Evolutionary conservation across 1,284 basidiomycete species (phyloP).

Genomic region (Moniliophthora roreri): DNA sequence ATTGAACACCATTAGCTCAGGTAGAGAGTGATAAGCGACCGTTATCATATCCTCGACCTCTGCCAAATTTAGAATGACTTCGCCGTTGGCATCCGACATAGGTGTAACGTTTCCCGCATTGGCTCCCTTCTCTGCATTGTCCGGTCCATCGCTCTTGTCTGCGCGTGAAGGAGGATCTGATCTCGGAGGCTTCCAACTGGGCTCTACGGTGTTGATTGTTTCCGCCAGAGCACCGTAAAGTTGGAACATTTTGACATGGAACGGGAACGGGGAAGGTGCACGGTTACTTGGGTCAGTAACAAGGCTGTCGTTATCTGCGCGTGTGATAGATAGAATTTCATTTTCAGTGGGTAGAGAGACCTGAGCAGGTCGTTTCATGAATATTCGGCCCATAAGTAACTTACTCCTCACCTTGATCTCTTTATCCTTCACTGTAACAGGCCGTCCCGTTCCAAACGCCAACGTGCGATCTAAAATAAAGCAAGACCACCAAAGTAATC

Average conservation of each 20-base stretch:
- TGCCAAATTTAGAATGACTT: background rate
- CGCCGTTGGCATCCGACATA: background rate
- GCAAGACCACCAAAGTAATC: constrained; percentile 16
- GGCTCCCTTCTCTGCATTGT: background rate
- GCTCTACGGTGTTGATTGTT: constrained; percentile 10
- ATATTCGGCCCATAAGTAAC: background rate
- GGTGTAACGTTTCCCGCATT: background rate
- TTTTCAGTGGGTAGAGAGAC: constrained; percentile 10
- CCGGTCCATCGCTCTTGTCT: background rate
- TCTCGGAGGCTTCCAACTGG: constrained; percentile 8
- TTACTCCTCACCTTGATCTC: constrained; percentile 9
- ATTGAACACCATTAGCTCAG: constrained; percentile 12
- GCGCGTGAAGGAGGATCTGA: constrained; percentile 7
- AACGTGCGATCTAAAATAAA: constrained; percentile 13
- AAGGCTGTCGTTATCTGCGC: background rate
- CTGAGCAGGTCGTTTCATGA: background rate
- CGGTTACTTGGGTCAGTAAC: background rate
- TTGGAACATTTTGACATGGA: constrained; percentile 15
- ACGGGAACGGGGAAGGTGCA: constrained; percentile 11
- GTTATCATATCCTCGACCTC: constrained; percentile 14
- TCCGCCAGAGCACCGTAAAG: constrained; percentile 14
- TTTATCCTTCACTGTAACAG: constrained; percentile 13
- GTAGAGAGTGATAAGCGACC: constrained; percentile 11
- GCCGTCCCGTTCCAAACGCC: constrained; percentile 14
- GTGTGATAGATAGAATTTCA: constrained; percentile 8